Evolutionary conservation across 805 yeast genomes (phyloP), one percentile per base, ranked within the genome.

Genomic region (Metschnikowia borealis): DNA sequence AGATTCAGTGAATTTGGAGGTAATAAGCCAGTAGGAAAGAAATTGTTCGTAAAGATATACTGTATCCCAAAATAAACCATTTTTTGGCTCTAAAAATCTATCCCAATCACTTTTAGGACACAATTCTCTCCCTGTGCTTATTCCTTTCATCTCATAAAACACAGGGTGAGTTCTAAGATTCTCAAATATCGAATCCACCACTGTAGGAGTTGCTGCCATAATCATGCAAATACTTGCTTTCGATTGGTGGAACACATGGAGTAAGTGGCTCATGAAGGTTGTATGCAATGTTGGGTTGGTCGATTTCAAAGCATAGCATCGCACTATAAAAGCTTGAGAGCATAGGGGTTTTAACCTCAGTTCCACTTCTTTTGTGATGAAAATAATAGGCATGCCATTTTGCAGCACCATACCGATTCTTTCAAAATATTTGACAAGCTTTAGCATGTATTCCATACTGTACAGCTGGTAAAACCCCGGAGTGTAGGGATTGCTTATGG

Each of bases 1-100:
- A 43, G 84, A 66, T 55, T 84, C 91, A 10, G 70, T 66, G 60
- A 87, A 95, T 55, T 81, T 84, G 2, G 87, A 78, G 7, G 87
- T 81, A 23, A 81, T 75, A 38, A 87, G 65, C 79, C 87, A 79
- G 58, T 83, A 85, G 0, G 89, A 81, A 52, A 82, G 77, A 8
- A 85, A 60, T 54, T 86, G 89, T 50, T 84, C 73, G 52, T 83
- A 78, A 0, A 84, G 61, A 40, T 69, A 72, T 2, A 85, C 61
- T 5, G 62, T 53, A 32, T 64, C 63, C 72, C 74, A 71, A 46
- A 73, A 73, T 2, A 43, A 44, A 6, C 26, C 13, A 7, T 44
- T 10, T 6, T 35, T 23, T 10, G 7, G 17, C 20, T 15, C 11
- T 11, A 15, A 44, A 23, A 44, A 17, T 4, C 17, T 21, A n/a